Evolutionary conservation across 805 yeast species (phyloP).

Genomic region (Candida oleophila): DNA sequence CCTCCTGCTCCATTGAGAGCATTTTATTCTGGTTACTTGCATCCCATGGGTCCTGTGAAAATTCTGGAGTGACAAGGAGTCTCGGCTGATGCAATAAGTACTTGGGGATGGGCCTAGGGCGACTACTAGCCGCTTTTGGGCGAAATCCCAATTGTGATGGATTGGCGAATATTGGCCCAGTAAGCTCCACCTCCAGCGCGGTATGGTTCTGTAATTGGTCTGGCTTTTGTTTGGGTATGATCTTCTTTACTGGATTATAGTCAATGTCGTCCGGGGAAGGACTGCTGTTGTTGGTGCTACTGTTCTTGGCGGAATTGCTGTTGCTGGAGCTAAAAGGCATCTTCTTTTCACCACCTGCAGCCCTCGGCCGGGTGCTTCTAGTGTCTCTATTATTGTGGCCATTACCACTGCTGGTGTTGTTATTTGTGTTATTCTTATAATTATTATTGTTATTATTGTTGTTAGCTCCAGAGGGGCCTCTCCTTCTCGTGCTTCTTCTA

Average conservation of each 20-base stretch:
- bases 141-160: slow-evolving; percentile 32
- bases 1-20: slow-evolving; percentile 47
- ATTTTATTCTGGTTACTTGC: slow-evolving; percentile 64
- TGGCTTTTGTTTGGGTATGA: slow-evolving; percentile 20
- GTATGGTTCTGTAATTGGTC: slow-evolving; percentile 19
- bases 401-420: slow-evolving; percentile 8
- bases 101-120: slow-evolving; percentile 32
- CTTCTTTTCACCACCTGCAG: background rate
- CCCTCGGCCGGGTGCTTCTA: slow-evolving; percentile 3
- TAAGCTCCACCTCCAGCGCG: slow-evolving; percentile 16
- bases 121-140: slow-evolving; percentile 1
- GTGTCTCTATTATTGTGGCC: slow-evolving; percentile 8
- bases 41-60: slow-evolving; percentile 64
- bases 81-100: slow-evolving; percentile 37
- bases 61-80: slow-evolving; percentile 30
- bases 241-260: slow-evolving; percentile 6
- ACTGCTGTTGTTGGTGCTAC: background rate
- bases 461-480: background rate
- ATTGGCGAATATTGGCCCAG: slow-evolving; percentile 30
- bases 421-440: background rate
- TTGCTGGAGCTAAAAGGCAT: background rate
- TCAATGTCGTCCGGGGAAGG: background rate
- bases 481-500: background rate
- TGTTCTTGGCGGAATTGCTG: background rate
- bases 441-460: background rate